These are phyloP conservation scores for Hydrangea macrophylla DNA, from an alignment of 148 eudicot genomes.

Conservation along the genomic window DNA sequence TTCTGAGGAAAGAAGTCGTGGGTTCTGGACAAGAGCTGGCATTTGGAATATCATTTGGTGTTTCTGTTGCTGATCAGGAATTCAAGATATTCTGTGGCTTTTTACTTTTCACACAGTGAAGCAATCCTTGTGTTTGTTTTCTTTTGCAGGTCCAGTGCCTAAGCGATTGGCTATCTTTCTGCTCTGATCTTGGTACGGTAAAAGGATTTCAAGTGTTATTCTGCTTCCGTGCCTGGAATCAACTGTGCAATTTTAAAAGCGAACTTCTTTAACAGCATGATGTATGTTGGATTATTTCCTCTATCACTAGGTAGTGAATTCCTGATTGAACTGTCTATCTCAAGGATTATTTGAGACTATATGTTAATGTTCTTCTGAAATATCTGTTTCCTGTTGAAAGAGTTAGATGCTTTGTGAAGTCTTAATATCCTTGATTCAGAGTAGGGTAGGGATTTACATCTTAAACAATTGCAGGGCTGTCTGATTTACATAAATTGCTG, in stretches of 20 bases:
- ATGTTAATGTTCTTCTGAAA: neutral
- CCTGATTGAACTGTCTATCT: constrained; percentile 14
- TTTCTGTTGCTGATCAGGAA: constrained; percentile 25
- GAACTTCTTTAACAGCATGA: constrained; percentile 31
- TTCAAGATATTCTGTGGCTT: constrained; percentile 27
- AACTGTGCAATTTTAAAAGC: constrained; percentile 22
- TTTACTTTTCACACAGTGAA: constrained; percentile 33
- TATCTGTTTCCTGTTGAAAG: neutral
- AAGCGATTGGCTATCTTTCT: constrained; percentile 24
- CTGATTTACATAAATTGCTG: constrained; percentile 3
- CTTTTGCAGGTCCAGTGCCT: constrained; percentile 66
- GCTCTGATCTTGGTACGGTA: constrained; percentile 11
- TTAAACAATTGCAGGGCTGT: constrained; percentile 5
- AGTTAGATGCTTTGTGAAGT: neutral
- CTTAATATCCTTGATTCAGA: neutral
- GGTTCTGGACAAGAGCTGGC: constrained; percentile 23
- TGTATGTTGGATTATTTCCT: constrained; percentile 37
- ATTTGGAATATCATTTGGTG: constrained; percentile 27
- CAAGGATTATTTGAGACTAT: constrained; percentile 2
- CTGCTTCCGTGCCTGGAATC: constrained; percentile 13
- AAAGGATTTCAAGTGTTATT: constrained; percentile 21
- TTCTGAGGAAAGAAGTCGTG: constrained; percentile 1
- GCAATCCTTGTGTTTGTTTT: constrained; percentile 35
- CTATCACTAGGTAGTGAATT: constrained; percentile 25
- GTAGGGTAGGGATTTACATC: constrained; percentile 8